These are phyloP conservation scores for Trichodelitschia bisporula DNA, from an alignment of 495 filamentous ascomycete species.

Conservation along the genomic window DNA sequence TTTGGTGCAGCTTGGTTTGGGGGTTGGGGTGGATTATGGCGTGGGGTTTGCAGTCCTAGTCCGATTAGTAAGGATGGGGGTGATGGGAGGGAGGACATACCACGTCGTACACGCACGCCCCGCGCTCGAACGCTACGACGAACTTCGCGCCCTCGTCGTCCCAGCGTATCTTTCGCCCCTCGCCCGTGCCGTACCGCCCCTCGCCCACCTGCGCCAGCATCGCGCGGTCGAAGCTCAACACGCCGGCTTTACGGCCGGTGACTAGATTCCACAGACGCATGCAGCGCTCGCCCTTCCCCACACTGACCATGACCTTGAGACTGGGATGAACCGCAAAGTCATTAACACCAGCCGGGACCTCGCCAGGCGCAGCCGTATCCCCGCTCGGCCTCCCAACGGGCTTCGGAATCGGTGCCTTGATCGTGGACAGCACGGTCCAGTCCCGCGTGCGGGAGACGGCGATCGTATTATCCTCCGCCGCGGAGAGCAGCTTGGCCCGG, in stretches of 20 bases:
- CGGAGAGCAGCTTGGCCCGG: constrained; percentile 61
- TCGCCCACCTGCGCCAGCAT: constrained; percentile 48
- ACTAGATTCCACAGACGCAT: constrained; percentile 95
- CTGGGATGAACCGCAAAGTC: constrained; percentile 89
- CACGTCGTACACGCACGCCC: constrained; percentile 63
- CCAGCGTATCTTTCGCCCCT: constrained; percentile 72
- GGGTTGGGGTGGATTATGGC: constrained; percentile 42
- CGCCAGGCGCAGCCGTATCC: constrained; percentile 68
- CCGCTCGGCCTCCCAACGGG: constrained; percentile 61
- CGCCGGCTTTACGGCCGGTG: constrained; percentile 84
- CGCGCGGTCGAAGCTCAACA: constrained; percentile 54
- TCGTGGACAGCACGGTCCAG: constrained; percentile 69
- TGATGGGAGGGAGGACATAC: constrained; percentile 16
- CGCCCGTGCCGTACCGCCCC: constrained; percentile 48
- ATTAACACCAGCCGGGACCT: constrained; percentile 71
- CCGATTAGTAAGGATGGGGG: constrained; percentile 5
- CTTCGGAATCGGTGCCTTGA: constrained; percentile 77
- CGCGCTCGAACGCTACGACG: constrained; percentile 69
- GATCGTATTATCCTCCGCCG: constrained; percentile 69
- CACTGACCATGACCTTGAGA: constrained; percentile 85
- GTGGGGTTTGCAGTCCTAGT: constrained; percentile 55
- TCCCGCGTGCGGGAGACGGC: constrained; percentile 68
- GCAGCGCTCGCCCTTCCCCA: constrained; percentile 64
- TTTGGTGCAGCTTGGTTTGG: constrained; percentile 56
- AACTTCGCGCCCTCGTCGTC: constrained; percentile 54